These are phyloP conservation scores for Aspergillus amoenus DNA, from an alignment of 2,329 filamentous ascomycete genomes.

Conservation along the genomic window DNA sequence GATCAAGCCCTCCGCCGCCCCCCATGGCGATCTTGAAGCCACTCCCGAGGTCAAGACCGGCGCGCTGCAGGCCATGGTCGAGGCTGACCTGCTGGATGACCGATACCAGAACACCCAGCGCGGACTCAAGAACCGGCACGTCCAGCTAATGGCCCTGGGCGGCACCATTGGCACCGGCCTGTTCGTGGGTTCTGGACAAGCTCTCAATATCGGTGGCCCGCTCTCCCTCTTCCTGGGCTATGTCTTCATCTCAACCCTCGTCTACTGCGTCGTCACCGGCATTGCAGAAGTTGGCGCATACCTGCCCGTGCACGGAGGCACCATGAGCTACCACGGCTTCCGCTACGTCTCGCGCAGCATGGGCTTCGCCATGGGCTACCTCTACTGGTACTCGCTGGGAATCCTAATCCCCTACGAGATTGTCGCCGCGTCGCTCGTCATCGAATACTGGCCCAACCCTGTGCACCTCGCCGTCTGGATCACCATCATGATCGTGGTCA, in stretches of 20 bases:
- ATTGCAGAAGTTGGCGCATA: slow-evolving; percentile 45
- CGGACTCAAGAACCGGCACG: slow-evolving; percentile 44
- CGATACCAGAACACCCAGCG: slow-evolving; percentile 42
- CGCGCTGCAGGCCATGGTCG: slow-evolving; percentile 35
- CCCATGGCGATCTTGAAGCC: slow-evolving; percentile 7
- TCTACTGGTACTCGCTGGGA: slow-evolving; percentile 50
- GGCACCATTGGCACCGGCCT: slow-evolving; percentile 59
- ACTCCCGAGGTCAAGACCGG: slow-evolving; percentile 17
- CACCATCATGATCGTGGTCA: slow-evolving; percentile 60
- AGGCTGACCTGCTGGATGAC: slow-evolving; percentile 41
- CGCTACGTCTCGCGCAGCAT: slow-evolving; percentile 44
- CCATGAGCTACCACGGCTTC: slow-evolving; percentile 46
- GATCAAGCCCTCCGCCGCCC: not conserved
- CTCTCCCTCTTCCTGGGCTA: slow-evolving; percentile 55
- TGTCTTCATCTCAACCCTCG: slow-evolving; percentile 48
- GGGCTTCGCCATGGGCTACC: slow-evolving; percentile 44
- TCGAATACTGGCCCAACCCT: slow-evolving; percentile 58
- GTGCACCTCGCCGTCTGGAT: slow-evolving; percentile 51
- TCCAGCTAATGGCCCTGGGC: slow-evolving; percentile 53
- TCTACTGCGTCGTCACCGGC: slow-evolving; percentile 50
- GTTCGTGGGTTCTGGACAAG: slow-evolving; percentile 55
- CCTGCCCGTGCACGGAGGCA: slow-evolving; percentile 45
- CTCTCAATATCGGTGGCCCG: slow-evolving; percentile 53
- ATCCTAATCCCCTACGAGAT: slow-evolving; percentile 59
- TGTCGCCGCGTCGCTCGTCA: slow-evolving; percentile 64